Conservation (phyloP, 148 eudicot genomes). For the Rhododendron griersonianum region DNA sequence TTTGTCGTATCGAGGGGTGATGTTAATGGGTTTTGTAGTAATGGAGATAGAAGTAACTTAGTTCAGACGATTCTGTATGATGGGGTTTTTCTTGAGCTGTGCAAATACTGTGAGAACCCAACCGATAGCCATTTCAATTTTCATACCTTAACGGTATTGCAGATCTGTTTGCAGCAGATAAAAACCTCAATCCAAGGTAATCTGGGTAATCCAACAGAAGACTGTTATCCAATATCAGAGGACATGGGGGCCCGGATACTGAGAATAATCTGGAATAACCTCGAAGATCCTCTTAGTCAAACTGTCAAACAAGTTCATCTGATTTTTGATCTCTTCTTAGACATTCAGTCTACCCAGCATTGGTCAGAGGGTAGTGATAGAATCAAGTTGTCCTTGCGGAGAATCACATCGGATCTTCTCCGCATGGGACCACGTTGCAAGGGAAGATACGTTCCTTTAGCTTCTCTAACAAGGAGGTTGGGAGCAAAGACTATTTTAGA, state of each 20-base stretch:
- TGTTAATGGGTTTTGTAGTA: conserved; percentile 2
- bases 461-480: conserved; percentile 79
- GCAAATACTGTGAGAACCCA: conserved; percentile 83
- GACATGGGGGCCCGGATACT: conserved; percentile 56
- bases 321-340: conserved; percentile 83
- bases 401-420: conserved; percentile 71
- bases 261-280: conserved; percentile 86
- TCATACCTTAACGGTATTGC: conserved; percentile 89
- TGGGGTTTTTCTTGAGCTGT: conserved; percentile 85
- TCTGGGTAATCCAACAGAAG: conserved; percentile 24
- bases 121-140: conserved; percentile 92
- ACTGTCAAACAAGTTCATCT: conserved; percentile 98
- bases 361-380: conserved; percentile 45
- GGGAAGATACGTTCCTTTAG: conserved; percentile 92
- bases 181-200: conserved; percentile 66
- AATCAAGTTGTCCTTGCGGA: conserved; percentile 40
- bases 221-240: conserved; percentile 56
- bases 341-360: conserved; percentile 57
- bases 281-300: conserved; percentile 94
- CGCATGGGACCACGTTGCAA: conserved; percentile 86
- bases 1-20: conserved; percentile 30
- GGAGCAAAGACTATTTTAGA: conserved; percentile 70
- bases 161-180: conserved; percentile 95
- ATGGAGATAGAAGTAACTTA: conserved; percentile 21
- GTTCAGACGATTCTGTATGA: conserved; percentile 62